Conservation (phyloP, 768 basidiomycete species). For the Termitomyces sp. region DNA sequence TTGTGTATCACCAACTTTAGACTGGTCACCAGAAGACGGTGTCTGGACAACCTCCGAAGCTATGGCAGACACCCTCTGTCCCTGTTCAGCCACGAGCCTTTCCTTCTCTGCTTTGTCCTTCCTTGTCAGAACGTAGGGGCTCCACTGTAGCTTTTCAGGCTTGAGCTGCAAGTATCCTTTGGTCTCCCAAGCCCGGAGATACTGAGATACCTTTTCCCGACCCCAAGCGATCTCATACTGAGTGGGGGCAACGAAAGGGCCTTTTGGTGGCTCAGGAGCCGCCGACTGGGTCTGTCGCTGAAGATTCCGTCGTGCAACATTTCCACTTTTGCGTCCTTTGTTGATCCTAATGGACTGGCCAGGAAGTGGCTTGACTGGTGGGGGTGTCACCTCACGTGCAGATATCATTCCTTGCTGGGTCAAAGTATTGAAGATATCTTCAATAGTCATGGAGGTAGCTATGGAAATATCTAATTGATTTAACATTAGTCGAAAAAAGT, state of each 20-base stretch:
- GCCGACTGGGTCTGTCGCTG: constrained; percentile 54
- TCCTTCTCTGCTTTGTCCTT: constrained; percentile 16
- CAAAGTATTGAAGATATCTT: constrained; percentile 81
- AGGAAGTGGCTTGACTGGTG: constrained; percentile 60
- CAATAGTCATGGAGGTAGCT: constrained; percentile 86
- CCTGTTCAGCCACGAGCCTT: constrained; percentile 10
- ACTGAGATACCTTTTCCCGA: constrained; percentile 56
- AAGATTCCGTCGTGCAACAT: constrained; percentile 56
- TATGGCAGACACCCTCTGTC: constrained; percentile 5
- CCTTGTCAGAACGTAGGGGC: constrained; percentile 64
- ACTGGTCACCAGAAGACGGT: neutral
- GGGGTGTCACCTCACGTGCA: constrained; percentile 44
- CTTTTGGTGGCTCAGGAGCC: constrained; percentile 36
- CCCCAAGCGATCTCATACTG: constrained; percentile 80
- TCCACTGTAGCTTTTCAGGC: constrained; percentile 91
- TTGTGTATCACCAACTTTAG: neutral
- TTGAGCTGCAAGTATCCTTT: constrained; percentile 77
- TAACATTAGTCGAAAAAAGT: neutral
- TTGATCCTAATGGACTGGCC: constrained; percentile 76
- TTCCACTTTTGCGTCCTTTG: constrained; percentile 62
- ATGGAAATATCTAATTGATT: constrained; percentile 65
- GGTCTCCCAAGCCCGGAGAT: constrained; percentile 63
- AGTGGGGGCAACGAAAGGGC: constrained; percentile 58
- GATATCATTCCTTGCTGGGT: constrained; percentile 72
- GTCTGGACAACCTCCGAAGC: neutral